Evolutionary conservation across 2,329 filamentous ascomycete genomes (phyloP), one percentile per base, ranked within the genome.

Genomic region (Tolypocladium paradoxum): DNA sequence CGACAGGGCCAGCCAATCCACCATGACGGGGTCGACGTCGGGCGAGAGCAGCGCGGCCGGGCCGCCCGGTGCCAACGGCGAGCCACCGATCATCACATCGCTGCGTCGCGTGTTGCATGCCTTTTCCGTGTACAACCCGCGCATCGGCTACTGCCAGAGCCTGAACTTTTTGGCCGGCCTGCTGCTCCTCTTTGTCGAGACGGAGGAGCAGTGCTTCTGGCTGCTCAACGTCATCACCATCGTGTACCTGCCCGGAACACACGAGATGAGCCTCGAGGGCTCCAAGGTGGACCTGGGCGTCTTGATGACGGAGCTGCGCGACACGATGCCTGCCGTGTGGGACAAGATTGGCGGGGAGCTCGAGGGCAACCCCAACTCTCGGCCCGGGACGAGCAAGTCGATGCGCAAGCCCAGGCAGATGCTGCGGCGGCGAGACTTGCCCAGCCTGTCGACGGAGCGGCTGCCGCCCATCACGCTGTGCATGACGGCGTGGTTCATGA

Each of bases 401-500:
- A 58, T 70, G 6, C 68, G 68, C 29, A 67, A 66, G 38, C 60
- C 66, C 4, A 66, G 71, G 18, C 70, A 73, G 24, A 72, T 68
- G 54, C 64, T 70, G 53, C 67, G 68, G 52, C 69, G 71, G 34
- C 73, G 66, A 53, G 70, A 72, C 29, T 62, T 67, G 51, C 65
- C 66, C 43, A 68, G 63, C 45, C 70, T 71, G 47, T 69, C 73
- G 12, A 73, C 71, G 4, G 71, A 73, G 49, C 79, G 87, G 5
- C 78, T 96, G 12, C 92, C 92, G 0, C 91, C 92, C 14, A 92
- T 97, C 59, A 93, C 89, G 0, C 78, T 97, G 6, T 95, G 90
- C 60, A 90, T 93, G 69, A 96, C 91, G 11, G 88, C 91, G 4
- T 97, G 92, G 92, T 95, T 97, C 69, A 96, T 97, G 92, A 95